Percentiles rank a stretch among this genome's conserved stretches.
Conservation (phyloP, 192 early-diverging fungal genomes). For the Backusella morwellensis region DNA sequence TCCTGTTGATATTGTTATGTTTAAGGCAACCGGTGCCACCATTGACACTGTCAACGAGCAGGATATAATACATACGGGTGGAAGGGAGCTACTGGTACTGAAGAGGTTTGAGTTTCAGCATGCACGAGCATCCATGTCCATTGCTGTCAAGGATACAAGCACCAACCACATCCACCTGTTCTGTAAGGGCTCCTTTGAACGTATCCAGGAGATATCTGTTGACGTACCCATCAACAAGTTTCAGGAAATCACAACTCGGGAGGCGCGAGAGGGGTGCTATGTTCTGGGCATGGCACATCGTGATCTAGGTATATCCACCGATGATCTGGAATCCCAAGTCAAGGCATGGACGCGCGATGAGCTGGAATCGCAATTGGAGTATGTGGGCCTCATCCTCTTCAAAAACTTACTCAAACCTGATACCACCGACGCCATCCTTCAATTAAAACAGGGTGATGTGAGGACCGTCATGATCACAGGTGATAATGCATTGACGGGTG, state of each 20-base stretch:
- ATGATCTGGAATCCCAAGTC: slow-evolving; percentile 22
- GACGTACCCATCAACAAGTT: slow-evolving; percentile 41
- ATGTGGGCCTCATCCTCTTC: slow-evolving; percentile 56
- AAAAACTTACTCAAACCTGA: slow-evolving; percentile 59
- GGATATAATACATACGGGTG: slow-evolving; percentile 23
- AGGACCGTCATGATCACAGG: slow-evolving; percentile 68
- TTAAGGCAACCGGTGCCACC: slow-evolving; percentile 42
- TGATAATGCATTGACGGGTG: slow-evolving; percentile 57
- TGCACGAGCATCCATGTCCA: slow-evolving; percentile 64
- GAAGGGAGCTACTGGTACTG: slow-evolving; percentile 30
- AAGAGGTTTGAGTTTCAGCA: slow-evolving; percentile 70
- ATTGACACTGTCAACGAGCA: slow-evolving; percentile 3
- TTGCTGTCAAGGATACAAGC: slow-evolving; percentile 45
- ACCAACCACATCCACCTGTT: slow-evolving; percentile 49
- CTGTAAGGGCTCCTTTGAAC: slow-evolving; percentile 68
- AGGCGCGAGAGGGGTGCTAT: slow-evolving; percentile 57
- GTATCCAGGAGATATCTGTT: slow-evolving; percentile 37
- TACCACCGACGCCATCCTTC: slow-evolving; percentile 46
- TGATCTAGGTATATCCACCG: slow-evolving; percentile 7
- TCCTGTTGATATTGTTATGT: slow-evolving; percentile 70
- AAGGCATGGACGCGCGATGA: slow-evolving; percentile 34
- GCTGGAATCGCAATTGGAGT: slow-evolving; percentile 40
- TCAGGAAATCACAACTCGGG: slow-evolving; percentile 30
- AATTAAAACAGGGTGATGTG: slow-evolving; percentile 50
- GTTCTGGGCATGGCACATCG: slow-evolving; percentile 54